Evolutionary conservation across 345 rosid genomes (phyloP), one percentile per base, ranked within the genome.

Genomic region (Mercurialis annua): DNA sequence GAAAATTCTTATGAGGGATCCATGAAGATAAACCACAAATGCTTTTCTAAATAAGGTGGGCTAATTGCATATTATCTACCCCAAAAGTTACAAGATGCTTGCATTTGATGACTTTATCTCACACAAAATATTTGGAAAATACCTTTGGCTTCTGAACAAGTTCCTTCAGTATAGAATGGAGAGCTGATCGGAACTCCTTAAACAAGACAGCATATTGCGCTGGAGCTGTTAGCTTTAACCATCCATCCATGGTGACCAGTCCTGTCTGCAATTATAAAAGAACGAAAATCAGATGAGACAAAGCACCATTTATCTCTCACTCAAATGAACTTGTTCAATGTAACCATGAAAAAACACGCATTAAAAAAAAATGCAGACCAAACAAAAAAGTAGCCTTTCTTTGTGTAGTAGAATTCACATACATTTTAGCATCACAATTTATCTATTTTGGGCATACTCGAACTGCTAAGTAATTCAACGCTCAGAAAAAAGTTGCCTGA

Each of bases 131-230:
- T 7, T 42, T 21, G 33, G 34, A 36, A 20, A 14, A 26, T 70
- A 92, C 96, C 96, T 87, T 81, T 0, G 96, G 96, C 66, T 86
- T 90, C 69, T 85, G 82, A 67, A 92, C 84, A 36, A 92, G 85
- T 66, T 83, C 84, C 73, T 78, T 80, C 72, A 90, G 70, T 47
- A 90, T 71, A 20, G 87, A 86, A 65, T 88, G 91, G 33, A 88
- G 92, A 43, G 91, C 85, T 61, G 73, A 76, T 33, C 95, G 83
- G 21, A 92, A 86, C 82, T 86, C 87, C 86, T 88, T 92, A 65
- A 90, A 90, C 79, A 92, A 74, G 69, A 90, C 95, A 30, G 97
- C 98, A n/a, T 85, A 88, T 72, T 90, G 98, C 14, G 97, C 98
- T 47, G 97, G 86, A 40, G 98, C 97, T 62, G 84, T 76, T 80